phyloP scores from a whole-genome alignment of 148 eudicot species.

The Vaccinium macrocarpon region DNA sequence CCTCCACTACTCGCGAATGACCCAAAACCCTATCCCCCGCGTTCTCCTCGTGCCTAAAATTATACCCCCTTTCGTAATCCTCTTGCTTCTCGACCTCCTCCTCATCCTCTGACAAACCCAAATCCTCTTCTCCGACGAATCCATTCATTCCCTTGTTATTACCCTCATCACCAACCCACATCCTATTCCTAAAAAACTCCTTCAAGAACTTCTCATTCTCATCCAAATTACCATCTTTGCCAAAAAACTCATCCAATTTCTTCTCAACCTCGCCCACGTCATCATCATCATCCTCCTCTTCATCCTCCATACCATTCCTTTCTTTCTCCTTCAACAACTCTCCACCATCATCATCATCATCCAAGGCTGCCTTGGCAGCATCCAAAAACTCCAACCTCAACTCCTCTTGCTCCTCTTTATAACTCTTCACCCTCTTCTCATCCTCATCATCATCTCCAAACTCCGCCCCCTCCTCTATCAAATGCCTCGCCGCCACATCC shows the following conservation, averaged over 20 bases:
- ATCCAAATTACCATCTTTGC: conserved; percentile 66
- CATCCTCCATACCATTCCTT: conserved; percentile 22
- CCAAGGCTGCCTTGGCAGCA: conserved; percentile 41
- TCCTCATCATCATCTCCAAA: conserved; percentile 28
- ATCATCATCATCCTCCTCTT: conserved; percentile 43
- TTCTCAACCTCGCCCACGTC: conserved; percentile 41
- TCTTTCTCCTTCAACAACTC: conserved; percentile 50
- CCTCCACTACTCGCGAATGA: conserved; percentile 64
- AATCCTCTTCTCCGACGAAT: conserved; percentile 30
- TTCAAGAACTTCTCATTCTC: conserved; percentile 66
- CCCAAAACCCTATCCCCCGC: conserved; percentile 70
- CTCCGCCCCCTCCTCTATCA: conserved; percentile 74
- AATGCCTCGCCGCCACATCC: conserved; percentile 68
- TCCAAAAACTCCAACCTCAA: conserved; percentile 43
- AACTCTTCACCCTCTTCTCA: conserved; percentile 37
- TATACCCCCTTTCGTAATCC: conserved; percentile 77
- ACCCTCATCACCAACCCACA: conserved; percentile 64
- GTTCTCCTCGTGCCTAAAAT: conserved; percentile 81
- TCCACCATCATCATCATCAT: conserved; percentile 38
- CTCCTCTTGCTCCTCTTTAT: conserved; percentile 66
- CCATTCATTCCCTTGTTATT: conserved; percentile 19
- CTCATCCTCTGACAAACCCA: conserved; percentile 69
- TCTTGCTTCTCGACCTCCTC: conserved; percentile 72
- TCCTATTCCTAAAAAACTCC: conserved; percentile 58
- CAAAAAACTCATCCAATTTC: conserved; percentile 74